A percentile compares a stretch with the other conserved stretches of the same genome.
These are phyloP conservation scores for Carex arenaria DNA, from an alignment of 202 grass and related monocot species.

Conservation along the genomic window DNA sequence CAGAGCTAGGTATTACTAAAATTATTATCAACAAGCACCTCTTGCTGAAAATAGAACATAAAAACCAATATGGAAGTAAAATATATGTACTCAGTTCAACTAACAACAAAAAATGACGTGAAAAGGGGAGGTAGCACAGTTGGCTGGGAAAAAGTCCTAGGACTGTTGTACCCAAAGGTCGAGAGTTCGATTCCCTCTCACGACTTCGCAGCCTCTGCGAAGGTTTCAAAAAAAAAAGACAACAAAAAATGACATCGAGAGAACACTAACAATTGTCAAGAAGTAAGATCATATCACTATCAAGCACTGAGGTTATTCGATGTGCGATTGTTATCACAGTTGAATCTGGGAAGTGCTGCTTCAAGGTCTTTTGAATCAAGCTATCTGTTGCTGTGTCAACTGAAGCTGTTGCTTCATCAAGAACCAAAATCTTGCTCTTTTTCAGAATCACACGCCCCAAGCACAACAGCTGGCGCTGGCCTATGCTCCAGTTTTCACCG, in stretches of 20 bases:
- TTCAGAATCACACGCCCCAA: conserved; percentile 78
- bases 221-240: too few relatives aligned
- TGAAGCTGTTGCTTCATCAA: conserved; percentile 84
- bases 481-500: conserved; percentile 95
- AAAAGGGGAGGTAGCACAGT: too few relatives aligned
- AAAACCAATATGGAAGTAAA: not conserved
- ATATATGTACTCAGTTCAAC: not conserved
- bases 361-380: conserved; percentile 77
- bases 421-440: conserved; percentile 72
- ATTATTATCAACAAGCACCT: not conserved
- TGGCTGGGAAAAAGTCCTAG: too few relatives aligned
- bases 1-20: not conserved
- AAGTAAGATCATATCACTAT: conserved; percentile 87
- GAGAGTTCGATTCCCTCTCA: too few relatives aligned
- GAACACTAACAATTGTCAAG: conserved; percentile 69
- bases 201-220: too few relatives aligned
- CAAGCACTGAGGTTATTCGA: conserved; percentile 78
- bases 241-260: not conserved
- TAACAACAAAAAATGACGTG: not conserved
- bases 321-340: conserved; percentile 84
- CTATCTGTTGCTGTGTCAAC: conserved; percentile 85
- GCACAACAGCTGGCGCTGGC: conserved; percentile 83
- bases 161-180: too few relatives aligned
- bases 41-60: not conserved
- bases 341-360: conserved; percentile 69